These are phyloP conservation scores for grape (Vitis vinifera) DNA, from an alignment of 164 flowering plant species.

Conservation along the genomic window DNA sequence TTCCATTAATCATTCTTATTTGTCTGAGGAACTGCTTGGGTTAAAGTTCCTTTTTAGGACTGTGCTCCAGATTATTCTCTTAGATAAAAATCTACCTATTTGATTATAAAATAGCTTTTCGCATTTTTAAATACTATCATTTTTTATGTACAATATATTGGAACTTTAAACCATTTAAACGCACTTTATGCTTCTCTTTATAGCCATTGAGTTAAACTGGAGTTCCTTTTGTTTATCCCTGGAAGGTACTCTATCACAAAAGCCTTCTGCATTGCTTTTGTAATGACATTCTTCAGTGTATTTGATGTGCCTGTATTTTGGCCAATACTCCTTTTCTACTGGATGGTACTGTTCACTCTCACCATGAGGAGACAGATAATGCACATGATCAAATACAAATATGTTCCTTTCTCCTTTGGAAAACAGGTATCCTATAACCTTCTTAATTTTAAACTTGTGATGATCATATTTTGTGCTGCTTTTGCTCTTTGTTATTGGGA, in stretches of 20 bases:
- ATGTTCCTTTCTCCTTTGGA: slow-evolving; percentile 78
- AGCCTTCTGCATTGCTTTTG: slow-evolving; percentile 80
- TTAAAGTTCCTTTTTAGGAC: no score
- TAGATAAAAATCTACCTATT: no score
- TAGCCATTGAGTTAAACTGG: no score
- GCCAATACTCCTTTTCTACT: slow-evolving; percentile 89
- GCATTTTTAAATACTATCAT: no score
- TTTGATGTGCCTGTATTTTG: slow-evolving; percentile 92
- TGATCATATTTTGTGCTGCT: neutral
- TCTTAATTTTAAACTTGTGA: neutral
- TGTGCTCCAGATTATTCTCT: no score
- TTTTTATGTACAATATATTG: no score
- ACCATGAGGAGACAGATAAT: slow-evolving; percentile 81
- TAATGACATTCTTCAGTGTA: slow-evolving; percentile 69
- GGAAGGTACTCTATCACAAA: slow-evolving; percentile 71
- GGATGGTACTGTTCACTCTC: slow-evolving; percentile 64
- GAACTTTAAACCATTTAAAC: no score
- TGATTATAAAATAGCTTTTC: no score
- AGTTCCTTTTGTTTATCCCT: no score
- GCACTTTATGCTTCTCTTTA: no score
- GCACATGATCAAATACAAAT: slow-evolving; percentile 88
- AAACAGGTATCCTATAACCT: slow-evolving; percentile 55
- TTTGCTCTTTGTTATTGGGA: neutral
- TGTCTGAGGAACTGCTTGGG: no score
- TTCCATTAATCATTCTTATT: no score